These are phyloP conservation scores for Aspergillus sojae DNA, from an alignment of 2,329 filamentous ascomycete species.

Conservation along the genomic window DNA sequence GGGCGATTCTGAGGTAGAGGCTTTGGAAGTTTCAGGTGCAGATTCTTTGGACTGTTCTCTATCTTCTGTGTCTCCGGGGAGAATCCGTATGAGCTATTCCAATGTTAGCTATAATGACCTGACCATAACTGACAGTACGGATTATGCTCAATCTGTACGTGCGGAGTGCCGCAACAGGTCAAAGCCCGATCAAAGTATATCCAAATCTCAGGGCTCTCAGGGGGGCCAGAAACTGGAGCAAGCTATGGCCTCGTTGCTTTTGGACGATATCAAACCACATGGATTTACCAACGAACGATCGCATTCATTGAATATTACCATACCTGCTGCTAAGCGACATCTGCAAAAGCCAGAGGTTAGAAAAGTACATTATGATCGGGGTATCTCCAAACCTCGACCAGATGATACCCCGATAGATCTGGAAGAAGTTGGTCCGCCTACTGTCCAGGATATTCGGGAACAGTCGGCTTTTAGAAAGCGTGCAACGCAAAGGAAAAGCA, in stretches of 20 bases:
- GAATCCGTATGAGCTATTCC: slow-evolving; percentile 30
- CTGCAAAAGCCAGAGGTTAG: not conserved
- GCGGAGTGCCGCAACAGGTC: slow-evolving; percentile 3
- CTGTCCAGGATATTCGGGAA: slow-evolving; percentile 1
- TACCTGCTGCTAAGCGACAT: not conserved
- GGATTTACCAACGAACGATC: slow-evolving; percentile 2
- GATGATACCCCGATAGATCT: not conserved
- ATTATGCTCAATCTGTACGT: not conserved
- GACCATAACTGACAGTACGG: not conserved
- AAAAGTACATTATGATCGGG: not conserved
- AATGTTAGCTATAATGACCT: slow-evolving; percentile 19
- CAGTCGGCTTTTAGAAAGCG: not conserved
- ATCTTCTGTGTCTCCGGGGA: slow-evolving; percentile 2
- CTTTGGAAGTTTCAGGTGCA: slow-evolving; percentile 7
- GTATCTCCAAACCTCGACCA: not conserved
- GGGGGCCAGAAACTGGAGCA: slow-evolving; percentile 23
- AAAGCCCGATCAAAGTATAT: not conserved
- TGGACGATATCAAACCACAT: slow-evolving; percentile 12
- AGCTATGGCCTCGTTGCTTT: slow-evolving; percentile 22
- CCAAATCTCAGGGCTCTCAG: not conserved
- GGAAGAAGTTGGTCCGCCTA: not conserved
- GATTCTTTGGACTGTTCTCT: slow-evolving; percentile 8
- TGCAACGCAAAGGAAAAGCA: not conserved
- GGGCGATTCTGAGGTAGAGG: slow-evolving; percentile 16
- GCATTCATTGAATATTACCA: not conserved